phyloP scores from a whole-genome alignment of 345 rosid genomes.

The Eutrema yunnanense region DNA sequence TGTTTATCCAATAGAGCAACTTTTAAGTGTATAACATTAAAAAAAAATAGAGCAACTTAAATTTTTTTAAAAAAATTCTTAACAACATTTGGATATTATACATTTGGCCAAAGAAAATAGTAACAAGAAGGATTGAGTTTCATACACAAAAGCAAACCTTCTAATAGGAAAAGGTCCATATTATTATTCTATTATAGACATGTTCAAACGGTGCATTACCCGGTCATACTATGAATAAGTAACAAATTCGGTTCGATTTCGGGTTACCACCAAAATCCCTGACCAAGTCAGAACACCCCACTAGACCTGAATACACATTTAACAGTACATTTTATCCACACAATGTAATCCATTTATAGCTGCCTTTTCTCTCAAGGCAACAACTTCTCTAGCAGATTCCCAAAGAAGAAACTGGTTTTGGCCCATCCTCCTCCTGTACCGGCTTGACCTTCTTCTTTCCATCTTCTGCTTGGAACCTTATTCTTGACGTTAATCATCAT shows the following conservation, averaged over 20 bases:
- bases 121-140: neutral
- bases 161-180: neutral
- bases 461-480: conserved; percentile 38
- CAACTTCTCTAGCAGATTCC: conserved; percentile 75
- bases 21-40: too few relatives aligned
- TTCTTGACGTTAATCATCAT: conserved; percentile 76
- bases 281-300: conserved; percentile 14
- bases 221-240: conserved; percentile 10
- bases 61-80: neutral
- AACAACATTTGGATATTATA: neutral
- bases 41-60: neutral
- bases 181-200: conserved; percentile 27
- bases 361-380: conserved; percentile 43
- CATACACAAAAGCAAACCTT: conserved; percentile 15
- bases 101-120: conserved; percentile 3
- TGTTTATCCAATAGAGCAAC: neutral
- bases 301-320: conserved; percentile 22
- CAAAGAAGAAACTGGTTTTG: conserved; percentile 81
- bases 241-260: conserved; percentile 12
- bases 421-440: conserved; percentile 75
- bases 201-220: conserved; percentile 3
- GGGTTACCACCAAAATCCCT: conserved; percentile 2
- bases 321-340: conserved; percentile 27
- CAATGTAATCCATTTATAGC: neutral
- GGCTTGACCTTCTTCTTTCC: conserved; percentile 40